These are phyloP conservation scores for Suhomyces guaymorum DNA, from an alignment of 1,139 yeast species.

Conservation along the genomic window DNA sequence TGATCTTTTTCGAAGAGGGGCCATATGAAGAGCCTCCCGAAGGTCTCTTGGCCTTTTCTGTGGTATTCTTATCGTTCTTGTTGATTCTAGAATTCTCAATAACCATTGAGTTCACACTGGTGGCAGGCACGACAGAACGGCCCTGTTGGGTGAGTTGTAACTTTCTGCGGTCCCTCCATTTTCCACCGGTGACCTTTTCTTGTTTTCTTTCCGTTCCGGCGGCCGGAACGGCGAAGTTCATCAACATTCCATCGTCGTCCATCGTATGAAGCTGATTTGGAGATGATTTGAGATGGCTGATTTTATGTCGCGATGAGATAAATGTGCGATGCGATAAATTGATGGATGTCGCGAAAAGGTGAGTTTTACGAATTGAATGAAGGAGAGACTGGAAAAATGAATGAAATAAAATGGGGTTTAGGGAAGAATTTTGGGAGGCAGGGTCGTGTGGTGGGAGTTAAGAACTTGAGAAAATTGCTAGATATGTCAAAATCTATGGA, in stretches of 20 bases:
- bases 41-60: conserved; percentile 1
- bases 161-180: conserved; percentile 77
- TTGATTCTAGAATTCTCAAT: conserved; percentile 26
- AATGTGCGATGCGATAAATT: neutral
- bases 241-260: conserved; percentile 63
- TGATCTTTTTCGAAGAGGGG: conserved; percentile 27
- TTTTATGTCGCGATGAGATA: no score
- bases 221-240: conserved; percentile 57
- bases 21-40: conserved; percentile 15
- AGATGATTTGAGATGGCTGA: no score
- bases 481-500: no score
- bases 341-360: no score
- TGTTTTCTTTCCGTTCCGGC: conserved; percentile 17
- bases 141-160: conserved; percentile 52
- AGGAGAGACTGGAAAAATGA: no score
- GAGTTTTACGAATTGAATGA: no score
- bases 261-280: conserved; percentile 20
- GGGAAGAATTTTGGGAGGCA: no score
- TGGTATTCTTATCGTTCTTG: conserved; percentile 4
- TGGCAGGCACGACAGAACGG: conserved; percentile 38
- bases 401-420: no score
- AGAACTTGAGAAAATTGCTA: no score
- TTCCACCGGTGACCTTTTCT: conserved; percentile 62
- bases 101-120: conserved; percentile 41
- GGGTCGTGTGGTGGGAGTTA: no score